phyloP scores from a whole-genome alignment of 768 basidiomycete genomes.

The Hericium rajendrae region DNA sequence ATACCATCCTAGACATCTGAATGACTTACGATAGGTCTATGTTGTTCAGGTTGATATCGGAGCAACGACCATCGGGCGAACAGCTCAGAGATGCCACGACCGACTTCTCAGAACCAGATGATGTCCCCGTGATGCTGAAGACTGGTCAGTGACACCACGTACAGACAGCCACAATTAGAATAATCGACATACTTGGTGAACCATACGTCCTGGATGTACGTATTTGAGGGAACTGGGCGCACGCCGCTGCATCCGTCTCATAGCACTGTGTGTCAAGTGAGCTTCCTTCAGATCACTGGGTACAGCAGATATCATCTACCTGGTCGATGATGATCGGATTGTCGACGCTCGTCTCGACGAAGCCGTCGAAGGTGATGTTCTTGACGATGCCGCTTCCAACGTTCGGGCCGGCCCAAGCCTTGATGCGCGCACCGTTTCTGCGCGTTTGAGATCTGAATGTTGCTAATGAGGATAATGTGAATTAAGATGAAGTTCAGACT shows the following conservation, averaged over 20 bases:
- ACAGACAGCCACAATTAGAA: too few relatives aligned
- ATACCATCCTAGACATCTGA: neutral
- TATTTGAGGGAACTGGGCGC: conserved; percentile 49
- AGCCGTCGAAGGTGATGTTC: conserved; percentile 45
- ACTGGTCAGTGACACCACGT: too few relatives aligned
- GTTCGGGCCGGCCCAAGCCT: conserved; percentile 52
- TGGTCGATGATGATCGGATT: conserved; percentile 53
- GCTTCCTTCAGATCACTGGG: too few relatives aligned
- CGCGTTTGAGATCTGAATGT: conserved; percentile 51
- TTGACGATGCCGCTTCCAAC: conserved; percentile 50
- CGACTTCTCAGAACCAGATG: conserved; percentile 34
- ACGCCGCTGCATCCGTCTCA: conserved; percentile 34
- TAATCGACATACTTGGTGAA: conserved; percentile 34
- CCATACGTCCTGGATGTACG: conserved; percentile 45
- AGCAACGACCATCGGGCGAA: conserved; percentile 45
- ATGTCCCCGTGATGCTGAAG: conserved; percentile 47
- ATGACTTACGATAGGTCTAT: conserved; percentile 33
- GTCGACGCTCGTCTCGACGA: conserved; percentile 44
- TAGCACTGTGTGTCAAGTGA: conserved; percentile 30
- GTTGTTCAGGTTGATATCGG: conserved; percentile 36
- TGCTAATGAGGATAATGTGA: conserved; percentile 20
- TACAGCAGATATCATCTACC: conserved; percentile 17
- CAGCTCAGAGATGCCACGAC: conserved; percentile 47
- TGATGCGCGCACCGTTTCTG: conserved; percentile 64
- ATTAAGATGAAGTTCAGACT: too few relatives aligned